Percentiles rank a stretch among this genome's conserved stretches.
phyloP scores from a whole-genome alignment of 441 rosid species.

The Dalechampia spathulata region DNA sequence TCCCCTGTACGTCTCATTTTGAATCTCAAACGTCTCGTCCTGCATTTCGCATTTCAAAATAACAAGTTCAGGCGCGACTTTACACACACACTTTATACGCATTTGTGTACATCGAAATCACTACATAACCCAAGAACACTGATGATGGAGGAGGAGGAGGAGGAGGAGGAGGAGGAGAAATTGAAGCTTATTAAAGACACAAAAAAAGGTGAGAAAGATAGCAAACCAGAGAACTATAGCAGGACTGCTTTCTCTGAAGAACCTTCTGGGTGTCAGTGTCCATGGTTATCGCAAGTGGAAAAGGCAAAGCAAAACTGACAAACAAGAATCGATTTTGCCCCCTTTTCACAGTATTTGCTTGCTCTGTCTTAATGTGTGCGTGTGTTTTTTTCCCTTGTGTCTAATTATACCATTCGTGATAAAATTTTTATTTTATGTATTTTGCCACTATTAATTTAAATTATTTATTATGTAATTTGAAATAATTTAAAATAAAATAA shows the following conservation, averaged over 20 bases:
- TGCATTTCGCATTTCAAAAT: constrained; percentile 19
- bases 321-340: constrained; percentile 6
- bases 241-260: constrained; percentile 48
- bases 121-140: neutral
- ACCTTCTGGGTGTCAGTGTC: constrained; percentile 37
- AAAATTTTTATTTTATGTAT: too few species aligned
- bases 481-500: too few species aligned
- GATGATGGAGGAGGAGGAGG: too few species aligned
- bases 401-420: too few species aligned
- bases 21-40: constrained; percentile 73
- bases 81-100: neutral
- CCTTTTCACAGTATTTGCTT: too few species aligned
- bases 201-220: neutral
- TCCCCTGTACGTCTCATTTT: constrained; percentile 66
- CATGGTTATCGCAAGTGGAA: constrained; percentile 74
- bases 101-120: neutral
- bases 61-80: neutral
- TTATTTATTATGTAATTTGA: too few species aligned
- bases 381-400: too few species aligned
- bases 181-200: neutral
- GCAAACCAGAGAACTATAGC: constrained; percentile 37
- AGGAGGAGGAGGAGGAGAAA: neutral
- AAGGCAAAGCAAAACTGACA: neutral
- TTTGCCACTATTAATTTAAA: too few species aligned
- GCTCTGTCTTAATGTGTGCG: too few species aligned